Conservation (phyloP, 78 protist species). For the Diacronema lutheri region DNA sequence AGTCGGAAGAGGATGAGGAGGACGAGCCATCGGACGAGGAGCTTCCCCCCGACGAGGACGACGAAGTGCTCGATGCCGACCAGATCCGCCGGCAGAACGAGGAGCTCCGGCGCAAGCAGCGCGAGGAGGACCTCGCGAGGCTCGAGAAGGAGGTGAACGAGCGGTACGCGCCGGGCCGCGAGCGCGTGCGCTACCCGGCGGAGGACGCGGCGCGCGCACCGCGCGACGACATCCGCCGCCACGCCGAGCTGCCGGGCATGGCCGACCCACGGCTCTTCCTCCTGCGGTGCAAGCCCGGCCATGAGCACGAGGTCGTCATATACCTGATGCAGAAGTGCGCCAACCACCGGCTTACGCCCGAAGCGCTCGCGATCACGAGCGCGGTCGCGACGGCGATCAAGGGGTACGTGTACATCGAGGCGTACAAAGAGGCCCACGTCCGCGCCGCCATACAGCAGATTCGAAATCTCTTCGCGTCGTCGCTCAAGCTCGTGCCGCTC, state of each 20-base stretch:
- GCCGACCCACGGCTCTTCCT: constrained; percentile 51
- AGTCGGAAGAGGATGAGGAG: neutral
- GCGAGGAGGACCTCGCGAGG: neutral
- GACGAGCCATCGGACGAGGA: neutral
- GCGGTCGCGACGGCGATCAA: constrained; percentile 38
- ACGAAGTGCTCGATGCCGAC: neutral
- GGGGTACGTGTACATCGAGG: constrained; percentile 52
- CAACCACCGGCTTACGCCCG: neutral
- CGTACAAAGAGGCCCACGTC: constrained; percentile 16
- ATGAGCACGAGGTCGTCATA: constrained; percentile 36
- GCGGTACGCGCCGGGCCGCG: neutral
- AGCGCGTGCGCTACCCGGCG: neutral
- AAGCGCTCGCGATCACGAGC: constrained; percentile 38
- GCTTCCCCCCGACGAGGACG: neutral
- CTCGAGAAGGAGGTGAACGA: neutral
- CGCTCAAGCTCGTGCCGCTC: neutral
- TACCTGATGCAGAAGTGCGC: constrained; percentile 45
- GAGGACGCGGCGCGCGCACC: no score
- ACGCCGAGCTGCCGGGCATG: neutral
- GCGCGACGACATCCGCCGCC: neutral
- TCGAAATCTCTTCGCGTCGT: neutral
- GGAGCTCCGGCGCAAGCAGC: neutral
- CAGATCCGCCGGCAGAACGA: neutral
- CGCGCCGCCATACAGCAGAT: neutral
- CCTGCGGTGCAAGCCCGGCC: constrained; percentile 59